Evolutionary conservation across 2,329 filamentous ascomycete species (phyloP), one percentile per base, ranked within the genome.

Genomic region (Penicillium sp.): DNA sequence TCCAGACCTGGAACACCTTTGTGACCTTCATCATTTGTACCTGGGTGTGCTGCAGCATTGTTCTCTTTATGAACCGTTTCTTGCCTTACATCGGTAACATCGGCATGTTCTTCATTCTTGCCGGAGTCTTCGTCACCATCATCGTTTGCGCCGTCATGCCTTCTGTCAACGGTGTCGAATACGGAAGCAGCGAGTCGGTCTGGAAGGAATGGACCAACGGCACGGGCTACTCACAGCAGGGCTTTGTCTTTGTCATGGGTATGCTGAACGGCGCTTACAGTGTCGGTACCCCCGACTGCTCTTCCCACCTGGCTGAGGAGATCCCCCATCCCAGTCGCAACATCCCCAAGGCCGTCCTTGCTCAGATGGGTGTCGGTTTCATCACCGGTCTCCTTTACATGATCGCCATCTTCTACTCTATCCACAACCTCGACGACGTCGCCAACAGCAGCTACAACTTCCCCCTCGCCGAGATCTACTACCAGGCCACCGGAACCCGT

Each of bases 181-280:
- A 86, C 69, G 82, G 81, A 3, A 78, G 74, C 44, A 79, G 78
- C 61, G 62, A 78, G 27, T 82, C 82, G 29, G 82, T 87, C 9
- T 87, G 84, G 84, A 71, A 65, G 71, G 63, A 84, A 74, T 66
- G 84, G 84, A 51, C 83, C 72, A 83, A 75, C 63, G 63, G 75
- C 49, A 77, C 77, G 47, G 64, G 76, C 24, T 75, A 73, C 56
- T 59, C 66, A 1, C 81, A 76, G 52, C 77, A 84, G 45, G 85
- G 85, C 16, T 82, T 89, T n/a, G 85, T 85, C 2, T 89, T 89
- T 60, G 74, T 88, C 26, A 76, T 83, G 0, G 86, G 87, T 19
- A 87, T 89, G 70, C 77, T 89, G 24, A 90, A 90, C 64, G 88
- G 87, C 11, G 87, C 87, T 3, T 90, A 85, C 68, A 83, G 84